These are phyloP conservation scores for Globisporangium abappressorium DNA, from an alignment of 352 stramenopile genomes.

Conservation along the genomic window DNA sequence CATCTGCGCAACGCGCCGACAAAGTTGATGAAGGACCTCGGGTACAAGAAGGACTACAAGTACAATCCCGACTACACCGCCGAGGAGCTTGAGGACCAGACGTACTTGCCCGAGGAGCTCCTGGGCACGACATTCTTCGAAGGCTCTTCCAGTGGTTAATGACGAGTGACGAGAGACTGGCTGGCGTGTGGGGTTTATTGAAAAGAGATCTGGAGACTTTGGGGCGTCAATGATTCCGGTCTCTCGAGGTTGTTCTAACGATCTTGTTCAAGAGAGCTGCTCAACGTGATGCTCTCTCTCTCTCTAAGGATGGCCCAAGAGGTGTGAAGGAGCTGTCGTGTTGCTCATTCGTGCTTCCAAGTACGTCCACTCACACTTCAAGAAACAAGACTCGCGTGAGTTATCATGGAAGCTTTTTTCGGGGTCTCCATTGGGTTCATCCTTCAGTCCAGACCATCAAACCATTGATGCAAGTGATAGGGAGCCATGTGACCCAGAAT, in stretches of 20 bases:
- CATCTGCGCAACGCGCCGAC: slow-evolving; percentile 84
- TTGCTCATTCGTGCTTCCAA: too few relatives aligned
- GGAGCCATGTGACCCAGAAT: background rate
- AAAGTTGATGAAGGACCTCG: slow-evolving; percentile 71
- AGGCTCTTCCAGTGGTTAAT: background rate
- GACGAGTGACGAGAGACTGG: background rate
- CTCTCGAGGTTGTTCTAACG: background rate
- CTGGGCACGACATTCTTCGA: slow-evolving; percentile 59
- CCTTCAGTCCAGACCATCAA: background rate
- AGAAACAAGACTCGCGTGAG: background rate
- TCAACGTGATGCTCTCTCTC: too few relatives aligned
- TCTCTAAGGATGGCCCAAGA: background rate
- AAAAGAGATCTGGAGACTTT: background rate
- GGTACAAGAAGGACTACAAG: slow-evolving; percentile 77
- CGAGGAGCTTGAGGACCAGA: slow-evolving; percentile 73
- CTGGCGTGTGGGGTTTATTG: background rate
- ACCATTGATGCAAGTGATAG: background rate
- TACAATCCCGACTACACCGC: slow-evolving; percentile 78
- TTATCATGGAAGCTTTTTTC: background rate
- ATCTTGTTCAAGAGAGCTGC: background rate
- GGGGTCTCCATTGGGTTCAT: background rate
- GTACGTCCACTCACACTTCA: background rate
- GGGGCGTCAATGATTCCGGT: background rate
- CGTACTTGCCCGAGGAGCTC: slow-evolving; percentile 76
- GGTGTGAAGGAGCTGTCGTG: background rate